Conservation (phyloP, 306 rosid genomes). For the Ceratonia siliqua region DNA sequence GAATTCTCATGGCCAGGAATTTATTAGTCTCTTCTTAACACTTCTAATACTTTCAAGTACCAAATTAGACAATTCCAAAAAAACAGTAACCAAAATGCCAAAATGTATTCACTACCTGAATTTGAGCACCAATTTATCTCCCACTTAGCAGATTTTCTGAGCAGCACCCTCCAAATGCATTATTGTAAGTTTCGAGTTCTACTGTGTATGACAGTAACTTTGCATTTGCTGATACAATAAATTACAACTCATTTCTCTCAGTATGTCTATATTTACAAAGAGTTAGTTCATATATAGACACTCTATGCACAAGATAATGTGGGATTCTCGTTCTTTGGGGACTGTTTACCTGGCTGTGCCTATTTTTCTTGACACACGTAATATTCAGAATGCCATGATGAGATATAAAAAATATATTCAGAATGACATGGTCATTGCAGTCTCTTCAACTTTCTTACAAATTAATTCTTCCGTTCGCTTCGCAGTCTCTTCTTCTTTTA, state of each 20-base stretch:
- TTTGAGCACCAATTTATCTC: neutral
- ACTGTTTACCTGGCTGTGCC: slow-evolving; percentile 2
- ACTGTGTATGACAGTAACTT: neutral
- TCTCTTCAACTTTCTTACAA: slow-evolving; percentile 66
- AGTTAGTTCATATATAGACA: slow-evolving; percentile 17
- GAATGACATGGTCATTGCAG: neutral
- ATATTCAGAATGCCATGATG: slow-evolving; percentile 9
- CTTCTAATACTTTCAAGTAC: too few species aligned
- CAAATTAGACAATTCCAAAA: neutral
- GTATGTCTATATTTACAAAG: too few species aligned
- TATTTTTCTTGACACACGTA: slow-evolving; percentile 6
- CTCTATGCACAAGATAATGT: slow-evolving; percentile 18
- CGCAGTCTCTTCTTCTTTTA: slow-evolving; percentile 75
- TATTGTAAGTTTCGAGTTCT: neutral
- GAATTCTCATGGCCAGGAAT: too few species aligned
- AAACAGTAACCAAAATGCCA: neutral
- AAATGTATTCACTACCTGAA: neutral
- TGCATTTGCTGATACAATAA: slow-evolving; percentile 17
- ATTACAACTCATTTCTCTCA: slow-evolving; percentile 4
- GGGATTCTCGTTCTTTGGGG: neutral
- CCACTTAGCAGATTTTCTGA: neutral
- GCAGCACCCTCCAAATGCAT: neutral
- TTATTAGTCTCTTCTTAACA: neutral
- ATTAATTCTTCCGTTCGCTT: slow-evolving; percentile 76
- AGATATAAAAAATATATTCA: too few species aligned